These are phyloP conservation scores for Blastobotrys persicus DNA, from an alignment of 1,139 yeast genomes.

Conservation along the genomic window DNA sequence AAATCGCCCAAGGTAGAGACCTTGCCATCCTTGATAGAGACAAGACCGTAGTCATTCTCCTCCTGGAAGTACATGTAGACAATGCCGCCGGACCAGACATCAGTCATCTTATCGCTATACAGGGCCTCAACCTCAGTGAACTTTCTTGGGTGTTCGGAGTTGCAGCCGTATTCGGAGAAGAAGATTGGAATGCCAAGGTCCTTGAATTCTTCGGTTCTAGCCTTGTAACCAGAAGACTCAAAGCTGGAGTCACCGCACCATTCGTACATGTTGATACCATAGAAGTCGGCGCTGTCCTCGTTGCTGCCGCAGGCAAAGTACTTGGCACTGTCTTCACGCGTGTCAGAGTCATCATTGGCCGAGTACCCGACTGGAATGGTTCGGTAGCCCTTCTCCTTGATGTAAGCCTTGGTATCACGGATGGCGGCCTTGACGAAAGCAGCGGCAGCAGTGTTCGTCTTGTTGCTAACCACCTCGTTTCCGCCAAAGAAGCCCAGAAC, in stretches of 20 bases:
- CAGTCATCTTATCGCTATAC: constrained; percentile 58
- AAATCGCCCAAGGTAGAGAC: constrained; percentile 62
- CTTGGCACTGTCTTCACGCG: constrained; percentile 53
- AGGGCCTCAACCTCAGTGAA: constrained; percentile 68
- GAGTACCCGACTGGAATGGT: constrained; percentile 91
- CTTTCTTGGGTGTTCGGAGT: constrained; percentile 61
- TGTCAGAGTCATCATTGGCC: constrained; percentile 85
- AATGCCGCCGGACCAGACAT: constrained; percentile 88
- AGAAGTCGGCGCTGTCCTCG: constrained; percentile 77
- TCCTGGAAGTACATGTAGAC: constrained; percentile 92
- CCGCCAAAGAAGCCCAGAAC: constrained; percentile 95
- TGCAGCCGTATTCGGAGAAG: constrained; percentile 94
- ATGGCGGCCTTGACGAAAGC: constrained; percentile 81
- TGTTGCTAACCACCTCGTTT: constrained; percentile 85
- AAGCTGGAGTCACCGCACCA: constrained; percentile 93
- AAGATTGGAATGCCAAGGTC: constrained; percentile 72
- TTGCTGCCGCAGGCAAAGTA: constrained; percentile 72
- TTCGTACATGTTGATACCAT: constrained; percentile 94
- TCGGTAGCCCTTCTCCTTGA: constrained; percentile 58
- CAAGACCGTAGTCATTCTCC: constrained; percentile 85
- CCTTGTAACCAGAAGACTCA: constrained; percentile 75
- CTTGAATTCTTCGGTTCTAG: constrained; percentile 67
- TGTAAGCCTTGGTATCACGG: constrained; percentile 78
- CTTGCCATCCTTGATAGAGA: constrained; percentile 59
- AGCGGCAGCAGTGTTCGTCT: constrained; percentile 63